Evolutionary conservation across 139 green algal species (phyloP).

Genomic region (Picochlorum costavermella): DNA sequence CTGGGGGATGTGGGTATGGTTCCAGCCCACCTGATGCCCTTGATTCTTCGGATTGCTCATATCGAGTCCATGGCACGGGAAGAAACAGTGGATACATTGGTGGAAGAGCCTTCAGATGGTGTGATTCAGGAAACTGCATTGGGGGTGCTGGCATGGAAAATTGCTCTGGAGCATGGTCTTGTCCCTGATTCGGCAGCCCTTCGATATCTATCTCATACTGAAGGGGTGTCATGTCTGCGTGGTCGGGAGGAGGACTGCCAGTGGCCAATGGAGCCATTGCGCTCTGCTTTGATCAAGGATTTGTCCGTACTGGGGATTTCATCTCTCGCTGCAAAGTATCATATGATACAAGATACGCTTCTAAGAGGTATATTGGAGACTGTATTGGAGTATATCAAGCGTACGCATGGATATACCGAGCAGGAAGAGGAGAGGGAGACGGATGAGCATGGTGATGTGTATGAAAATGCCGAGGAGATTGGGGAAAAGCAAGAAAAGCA

Average conservation of each 20-base stretch:
- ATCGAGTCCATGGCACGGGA: slow-evolving; percentile 21
- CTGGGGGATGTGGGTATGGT: slow-evolving; percentile 68
- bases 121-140: slow-evolving; percentile 40
- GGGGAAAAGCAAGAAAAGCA: slow-evolving; percentile 32
- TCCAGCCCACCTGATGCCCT: slow-evolving; percentile 52
- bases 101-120: slow-evolving; percentile 33
- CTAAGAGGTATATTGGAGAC: slow-evolving; percentile 58
- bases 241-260: too few species aligned
- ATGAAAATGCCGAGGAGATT: slow-evolving; percentile 52
- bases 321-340: slow-evolving; percentile 68
- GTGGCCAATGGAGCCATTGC: slow-evolving; percentile 68
- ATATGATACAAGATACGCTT: slow-evolving; percentile 54
- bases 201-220: slow-evolving; percentile 37
- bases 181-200: slow-evolving; percentile 65
- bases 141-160: slow-evolving; percentile 44
- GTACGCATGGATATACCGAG: slow-evolving; percentile 42
- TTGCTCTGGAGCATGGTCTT: slow-evolving; percentile 53
- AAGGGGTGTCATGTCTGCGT: slow-evolving; percentile 28
- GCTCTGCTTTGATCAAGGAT: slow-evolving; percentile 50
- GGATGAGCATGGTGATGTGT: slow-evolving; percentile 52
- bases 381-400: slow-evolving; percentile 49
- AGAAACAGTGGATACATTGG: neutral
- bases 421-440: slow-evolving; percentile 32
- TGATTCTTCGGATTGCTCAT: slow-evolving; percentile 64
- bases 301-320: slow-evolving; percentile 53